Evolutionary conservation across 2,329 filamentous ascomycete genomes (phyloP).

Genomic region (Leptodontidium sp.): DNA sequence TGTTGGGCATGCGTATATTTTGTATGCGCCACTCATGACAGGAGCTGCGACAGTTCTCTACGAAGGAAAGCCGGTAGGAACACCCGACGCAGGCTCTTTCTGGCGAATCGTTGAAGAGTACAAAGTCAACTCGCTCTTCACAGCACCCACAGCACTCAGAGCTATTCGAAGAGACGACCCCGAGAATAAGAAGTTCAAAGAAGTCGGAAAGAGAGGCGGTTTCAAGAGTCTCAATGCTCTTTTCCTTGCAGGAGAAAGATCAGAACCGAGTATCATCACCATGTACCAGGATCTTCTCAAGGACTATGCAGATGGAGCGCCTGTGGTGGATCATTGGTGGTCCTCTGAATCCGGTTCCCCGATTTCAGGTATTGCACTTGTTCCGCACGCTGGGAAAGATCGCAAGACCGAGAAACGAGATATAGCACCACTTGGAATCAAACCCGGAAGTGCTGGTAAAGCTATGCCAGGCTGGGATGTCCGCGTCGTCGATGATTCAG

Average conservation of each 20-base stretch:
- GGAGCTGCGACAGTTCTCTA: slow-evolving; percentile 89
- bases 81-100: slow-evolving; percentile 85
- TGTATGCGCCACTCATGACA: slow-evolving; percentile 86
- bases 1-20: slow-evolving; percentile 84
- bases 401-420: slow-evolving; percentile 51
- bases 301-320: slow-evolving; percentile 68
- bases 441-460: slow-evolving; percentile 88
- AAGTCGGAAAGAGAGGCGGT: slow-evolving; percentile 71
- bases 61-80: slow-evolving; percentile 93
- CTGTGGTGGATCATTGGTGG: slow-evolving; percentile 79
- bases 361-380: slow-evolving; percentile 70
- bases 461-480: slow-evolving; percentile 93
- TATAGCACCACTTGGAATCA: slow-evolving; percentile 66
- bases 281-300: slow-evolving; percentile 80
- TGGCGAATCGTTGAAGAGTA: slow-evolving; percentile 89
- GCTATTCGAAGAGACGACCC: slow-evolving; percentile 90
- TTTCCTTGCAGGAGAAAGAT: slow-evolving; percentile 89
- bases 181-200: slow-evolving; percentile 70
- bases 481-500: slow-evolving; percentile 81
- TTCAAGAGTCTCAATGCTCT: slow-evolving; percentile 76
- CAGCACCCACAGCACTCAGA: slow-evolving; percentile 85
- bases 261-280: slow-evolving; percentile 83
- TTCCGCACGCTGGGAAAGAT: slow-evolving; percentile 66
- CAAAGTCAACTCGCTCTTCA: slow-evolving; percentile 84
- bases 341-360: slow-evolving; percentile 75